A percentile compares a stretch with the other conserved stretches of the same genome.
These are phyloP conservation scores for Houttuynia cordata DNA, from an alignment of 164 flowering plant species.

Conservation along the genomic window DNA sequence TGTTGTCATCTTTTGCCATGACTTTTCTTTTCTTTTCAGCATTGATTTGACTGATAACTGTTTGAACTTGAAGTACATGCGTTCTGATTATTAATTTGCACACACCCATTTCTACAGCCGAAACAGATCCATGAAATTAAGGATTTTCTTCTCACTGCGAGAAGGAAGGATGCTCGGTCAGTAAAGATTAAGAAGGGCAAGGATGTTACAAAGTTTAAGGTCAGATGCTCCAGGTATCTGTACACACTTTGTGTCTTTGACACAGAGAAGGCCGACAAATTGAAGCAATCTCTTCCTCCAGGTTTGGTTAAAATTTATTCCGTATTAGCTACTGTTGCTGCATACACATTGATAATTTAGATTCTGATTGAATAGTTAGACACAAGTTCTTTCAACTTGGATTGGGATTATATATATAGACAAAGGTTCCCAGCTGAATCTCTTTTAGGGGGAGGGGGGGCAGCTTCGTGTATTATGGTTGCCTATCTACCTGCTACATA, in stretches of 20 bases:
- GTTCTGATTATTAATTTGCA: no score
- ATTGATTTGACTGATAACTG: neutral
- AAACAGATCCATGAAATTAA: slow-evolving; percentile 79
- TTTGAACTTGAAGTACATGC: neutral
- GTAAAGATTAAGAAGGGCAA: slow-evolving; percentile 70
- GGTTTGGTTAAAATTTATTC: slow-evolving; percentile 17
- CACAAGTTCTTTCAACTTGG: no score
- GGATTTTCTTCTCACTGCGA: slow-evolving; percentile 81
- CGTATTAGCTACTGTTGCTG: neutral
- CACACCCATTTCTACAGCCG: slow-evolving; percentile 26
- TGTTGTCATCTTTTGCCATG: no score
- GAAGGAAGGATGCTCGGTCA: slow-evolving; percentile 77
- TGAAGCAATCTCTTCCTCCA: slow-evolving; percentile 87
- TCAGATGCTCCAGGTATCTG: slow-evolving; percentile 65
- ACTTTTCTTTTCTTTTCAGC: neutral
- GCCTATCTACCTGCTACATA: no score
- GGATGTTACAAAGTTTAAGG: slow-evolving; percentile 76
- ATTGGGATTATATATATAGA: no score
- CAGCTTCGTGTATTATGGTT: no score
- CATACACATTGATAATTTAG: no score
- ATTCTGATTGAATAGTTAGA: no score
- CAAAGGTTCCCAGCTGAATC: no score
- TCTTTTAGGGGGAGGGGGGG: no score
- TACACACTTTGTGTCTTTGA: slow-evolving; percentile 70
- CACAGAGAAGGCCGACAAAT: slow-evolving; percentile 63